phyloP scores from a whole-genome alignment of 2,329 filamentous ascomycete genomes.

The Lojkania enalia region DNA sequence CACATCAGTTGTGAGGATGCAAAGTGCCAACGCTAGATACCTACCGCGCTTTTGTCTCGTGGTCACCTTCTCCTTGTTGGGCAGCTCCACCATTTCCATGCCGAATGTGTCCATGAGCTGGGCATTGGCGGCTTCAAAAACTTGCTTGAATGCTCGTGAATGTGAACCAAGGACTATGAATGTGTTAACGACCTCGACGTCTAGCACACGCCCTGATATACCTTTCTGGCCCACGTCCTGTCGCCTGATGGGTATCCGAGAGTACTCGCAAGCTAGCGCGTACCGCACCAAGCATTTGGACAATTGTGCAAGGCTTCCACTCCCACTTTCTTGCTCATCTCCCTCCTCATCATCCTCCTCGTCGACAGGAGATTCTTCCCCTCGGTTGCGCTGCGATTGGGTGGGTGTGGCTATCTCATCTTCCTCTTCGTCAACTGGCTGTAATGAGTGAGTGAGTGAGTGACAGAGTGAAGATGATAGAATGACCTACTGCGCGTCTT shows the following conservation, averaged over 20 bases:
- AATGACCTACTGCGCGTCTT: conserved; percentile 14
- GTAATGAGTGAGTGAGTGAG: conserved; percentile 1
- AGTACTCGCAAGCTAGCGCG: conserved; percentile 63
- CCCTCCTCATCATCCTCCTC: conserved; percentile 27
- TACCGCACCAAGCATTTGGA: conserved; percentile 66
- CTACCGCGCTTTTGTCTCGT: conserved; percentile 76
- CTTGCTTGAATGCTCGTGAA: conserved; percentile 70
- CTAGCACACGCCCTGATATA: conserved; percentile 7
- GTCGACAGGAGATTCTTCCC: conserved; percentile 21
- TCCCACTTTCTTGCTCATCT: conserved; percentile 21
- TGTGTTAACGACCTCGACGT: neutral
- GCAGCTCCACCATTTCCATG: conserved; percentile 89
- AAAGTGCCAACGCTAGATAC: conserved; percentile 18
- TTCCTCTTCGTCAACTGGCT: conserved; percentile 26
- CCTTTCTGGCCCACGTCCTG: conserved; percentile 61
- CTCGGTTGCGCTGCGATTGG: conserved; percentile 22
- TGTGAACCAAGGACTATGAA: conserved; percentile 69
- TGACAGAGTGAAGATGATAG: neutral
- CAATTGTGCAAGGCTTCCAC: conserved; percentile 48
- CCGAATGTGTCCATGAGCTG: conserved; percentile 75
- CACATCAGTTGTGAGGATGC: neutral
- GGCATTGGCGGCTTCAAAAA: conserved; percentile 77
- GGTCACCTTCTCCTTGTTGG: conserved; percentile 77
- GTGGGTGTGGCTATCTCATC: conserved; percentile 19
- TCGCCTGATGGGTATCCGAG: conserved; percentile 60